Evolutionary conservation across 2,329 filamentous ascomycete genomes (phyloP), one percentile per base, ranked within the genome.

Genomic region (Lanzia echinophila): DNA sequence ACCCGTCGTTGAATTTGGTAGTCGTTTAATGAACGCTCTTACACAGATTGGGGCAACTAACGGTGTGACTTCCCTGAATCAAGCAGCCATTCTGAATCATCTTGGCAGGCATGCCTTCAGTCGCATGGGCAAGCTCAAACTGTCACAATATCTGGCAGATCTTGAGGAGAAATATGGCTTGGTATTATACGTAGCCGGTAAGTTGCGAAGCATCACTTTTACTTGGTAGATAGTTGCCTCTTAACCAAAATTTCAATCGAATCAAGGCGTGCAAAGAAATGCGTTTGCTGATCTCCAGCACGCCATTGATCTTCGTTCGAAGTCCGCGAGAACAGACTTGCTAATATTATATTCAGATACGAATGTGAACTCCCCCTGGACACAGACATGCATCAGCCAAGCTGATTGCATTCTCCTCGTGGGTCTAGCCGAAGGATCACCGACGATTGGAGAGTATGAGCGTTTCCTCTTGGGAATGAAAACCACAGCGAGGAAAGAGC

Each of bases 101-200:
- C 79, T 99, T 1, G 94, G 95, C 28, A 87, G 94, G 59, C 90
- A 99, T 70, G 94, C 95, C 0, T 99, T 99, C 69, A 97, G 88
- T 71, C 88, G 87, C 63, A 97, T 99, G 87, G 94, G 94, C 6
- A 97, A 96, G 70, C 75, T 99, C 28, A 96, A 95, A 70, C 75
- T 99, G 6, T 90, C 92, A 1, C 92, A 99, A 62, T 99, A 99
- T 66, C 79, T 99, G 47, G 94, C 95, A 2, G 94, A 99, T 65
- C 76, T 99, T 11, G 94, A 99, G 71, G 94, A 99, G 71, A 96
- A 96, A 68, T 97, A 95, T 64, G 90, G 92, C 1, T 82, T 99
- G 63, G 90, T 99, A 1, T 77, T 99, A 7, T 99, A 99, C 67
- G 86, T 99, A 55, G 94, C 92, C 49, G 82, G 82, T 86, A 76